Evolutionary conservation across 169 alveolate species (phyloP), one percentile per base, ranked within the genome.

Genomic region (Eimeria tenella): DNA sequence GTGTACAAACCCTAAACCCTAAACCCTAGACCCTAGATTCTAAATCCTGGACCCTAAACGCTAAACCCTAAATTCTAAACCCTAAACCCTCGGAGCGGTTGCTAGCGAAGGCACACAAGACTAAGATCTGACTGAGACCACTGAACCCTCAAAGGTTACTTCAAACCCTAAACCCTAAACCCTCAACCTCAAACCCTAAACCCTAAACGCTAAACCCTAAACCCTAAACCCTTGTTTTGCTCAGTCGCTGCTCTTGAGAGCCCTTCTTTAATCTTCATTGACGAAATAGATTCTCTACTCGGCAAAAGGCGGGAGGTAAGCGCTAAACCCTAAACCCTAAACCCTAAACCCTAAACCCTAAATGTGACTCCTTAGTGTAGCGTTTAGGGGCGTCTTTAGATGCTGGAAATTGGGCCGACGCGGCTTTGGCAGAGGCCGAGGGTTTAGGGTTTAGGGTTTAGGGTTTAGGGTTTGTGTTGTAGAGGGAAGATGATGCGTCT

Each of bases 231-330:
- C 42, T 31, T 58, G 68, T 58, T 58, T 7, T 52, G 42, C 9
- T 52, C 77, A 82, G 97, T 98, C 75, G 99, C 99, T 5, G 98
- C 97, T 58, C 96, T 96, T 13, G 97, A 98, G 55, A 86, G 97
- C 8, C 99, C 99, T 55, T 98, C 99, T 4, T 97, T 98, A 4
- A 97, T 98, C 65, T 98, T 98, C 95, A 97, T 98, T 70, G 99
- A 98, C 96, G 99, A 98, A 95, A 98, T 98, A 17, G 99, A 98
- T 93, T 97, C 99, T 13, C 95, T 98, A 3, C 97, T 98, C 73
- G 98, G 99, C 50, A 96, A 96, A 91, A 96, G 99, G 79, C 94
- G 97, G 15, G 95, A 96, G 79, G 93, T 31, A 31, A 31, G 42
- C 42, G 42, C 42, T 31, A 31, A 31, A 31, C 42, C 42, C 74